These are phyloP conservation scores for Cryptococcus neoformans DNA, from an alignment of 1,284 basidiomycete species.

Conservation along the genomic window DNA sequence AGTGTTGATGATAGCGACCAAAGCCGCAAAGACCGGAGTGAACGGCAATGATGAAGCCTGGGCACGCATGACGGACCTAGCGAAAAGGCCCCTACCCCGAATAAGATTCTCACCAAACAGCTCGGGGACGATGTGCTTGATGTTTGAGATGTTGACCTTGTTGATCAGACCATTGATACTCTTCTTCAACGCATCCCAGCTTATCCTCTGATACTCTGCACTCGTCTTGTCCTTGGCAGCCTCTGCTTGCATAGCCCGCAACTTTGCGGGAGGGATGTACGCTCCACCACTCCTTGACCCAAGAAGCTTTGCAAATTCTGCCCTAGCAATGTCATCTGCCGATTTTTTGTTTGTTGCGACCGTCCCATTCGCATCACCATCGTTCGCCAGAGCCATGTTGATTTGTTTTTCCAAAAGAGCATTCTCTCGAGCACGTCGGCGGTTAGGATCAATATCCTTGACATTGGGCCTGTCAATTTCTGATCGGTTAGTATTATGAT, in stretches of 20 bases:
- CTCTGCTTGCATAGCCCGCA: constrained; percentile 87
- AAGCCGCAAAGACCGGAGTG: constrained; percentile 93
- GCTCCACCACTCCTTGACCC: constrained; percentile 81
- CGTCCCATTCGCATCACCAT: constrained; percentile 52
- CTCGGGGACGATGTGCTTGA: constrained; percentile 95
- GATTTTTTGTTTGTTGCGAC: constrained; percentile 34
- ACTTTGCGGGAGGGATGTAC: constrained; percentile 91
- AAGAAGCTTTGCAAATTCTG: constrained; percentile 74
- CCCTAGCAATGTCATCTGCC: constrained; percentile 59
- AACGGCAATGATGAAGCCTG: constrained; percentile 95
- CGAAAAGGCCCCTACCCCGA: constrained; percentile 82
- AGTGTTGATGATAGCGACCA: constrained; percentile 94
- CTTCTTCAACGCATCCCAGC: constrained; percentile 98
- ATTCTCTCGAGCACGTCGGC: constrained; percentile 70
- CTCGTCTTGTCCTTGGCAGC: constrained; percentile 77
- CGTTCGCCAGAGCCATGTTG: constrained; percentile 54
- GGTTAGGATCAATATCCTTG: constrained; percentile 70
- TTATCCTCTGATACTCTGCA: constrained; percentile 90
- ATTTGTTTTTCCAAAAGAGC: constrained; percentile 70
- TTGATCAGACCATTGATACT: constrained; percentile 99
- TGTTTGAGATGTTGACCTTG: constrained; percentile 88
- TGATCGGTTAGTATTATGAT: constrained; percentile 1
- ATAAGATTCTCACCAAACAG: constrained; percentile 89
- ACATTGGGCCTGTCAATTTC: constrained; percentile 59
- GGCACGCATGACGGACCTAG: constrained; percentile 95